Percentiles rank a stretch among this genome's conserved stretches.
Conservation (phyloP, 2,329 filamentous ascomycete genomes). For the Phialophora chinensis region DNA sequence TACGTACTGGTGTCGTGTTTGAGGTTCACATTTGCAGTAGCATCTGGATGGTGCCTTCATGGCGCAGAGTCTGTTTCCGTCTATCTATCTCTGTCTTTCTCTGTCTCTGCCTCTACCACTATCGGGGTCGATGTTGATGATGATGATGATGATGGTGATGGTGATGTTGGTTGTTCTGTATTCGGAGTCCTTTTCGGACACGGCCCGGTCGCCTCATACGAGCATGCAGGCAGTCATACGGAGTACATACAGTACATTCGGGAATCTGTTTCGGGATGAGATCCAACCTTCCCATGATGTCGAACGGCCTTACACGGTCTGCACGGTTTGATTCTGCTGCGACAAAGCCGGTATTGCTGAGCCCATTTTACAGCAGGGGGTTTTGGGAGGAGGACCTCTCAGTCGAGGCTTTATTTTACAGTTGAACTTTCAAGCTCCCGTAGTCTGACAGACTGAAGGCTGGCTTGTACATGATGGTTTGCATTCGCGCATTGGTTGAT, state of each 20-base stretch:
- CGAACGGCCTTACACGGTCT: not conserved
- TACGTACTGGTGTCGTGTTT: not conserved
- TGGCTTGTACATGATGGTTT: not conserved
- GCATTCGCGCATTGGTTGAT: not conserved
- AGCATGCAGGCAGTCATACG: not conserved
- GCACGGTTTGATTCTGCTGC: too few species aligned
- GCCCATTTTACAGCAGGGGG: too few species aligned
- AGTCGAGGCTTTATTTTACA: not conserved
- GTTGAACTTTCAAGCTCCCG: not conserved
- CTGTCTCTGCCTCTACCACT: too few species aligned
- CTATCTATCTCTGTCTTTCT: not conserved
- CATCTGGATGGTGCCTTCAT: not conserved
- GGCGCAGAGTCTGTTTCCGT: not conserved
- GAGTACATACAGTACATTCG: not conserved
- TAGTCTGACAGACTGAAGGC: not conserved
- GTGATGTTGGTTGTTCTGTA: not conserved
- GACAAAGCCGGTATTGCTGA: not conserved
- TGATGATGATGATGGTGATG: not conserved
- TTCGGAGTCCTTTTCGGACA: not conserved
- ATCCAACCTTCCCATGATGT: not conserved
- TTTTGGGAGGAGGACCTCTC: too few species aligned
- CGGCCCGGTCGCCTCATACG: too few species aligned
- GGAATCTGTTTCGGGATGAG: not conserved
- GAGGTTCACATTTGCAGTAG: too few species aligned
- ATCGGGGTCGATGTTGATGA: not conserved